phyloP scores from a whole-genome alignment of 1,284 basidiomycete genomes.

The Neolentinus lepideus region DNA sequence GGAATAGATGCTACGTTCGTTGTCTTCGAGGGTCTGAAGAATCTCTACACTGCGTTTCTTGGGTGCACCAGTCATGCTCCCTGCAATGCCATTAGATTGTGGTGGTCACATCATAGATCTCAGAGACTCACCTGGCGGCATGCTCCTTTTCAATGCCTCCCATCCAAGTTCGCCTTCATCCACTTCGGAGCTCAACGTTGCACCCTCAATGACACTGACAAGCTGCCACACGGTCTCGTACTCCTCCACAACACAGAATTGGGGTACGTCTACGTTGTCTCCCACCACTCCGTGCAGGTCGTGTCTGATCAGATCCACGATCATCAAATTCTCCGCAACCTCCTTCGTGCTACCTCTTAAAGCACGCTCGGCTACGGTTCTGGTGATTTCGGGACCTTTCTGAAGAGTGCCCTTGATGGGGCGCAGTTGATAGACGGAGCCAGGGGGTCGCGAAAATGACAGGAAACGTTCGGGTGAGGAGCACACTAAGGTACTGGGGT shows the following conservation, averaged over 20 bases:
- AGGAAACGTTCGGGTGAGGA: slow-evolving; percentile 95
- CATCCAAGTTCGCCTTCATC: slow-evolving; percentile 54
- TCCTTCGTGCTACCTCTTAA: slow-evolving; percentile 83
- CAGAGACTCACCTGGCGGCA: slow-evolving; percentile 74
- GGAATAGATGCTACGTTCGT: slow-evolving; percentile 82
- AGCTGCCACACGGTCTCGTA: slow-evolving; percentile 96
- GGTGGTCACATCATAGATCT: background rate
- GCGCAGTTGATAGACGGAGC: slow-evolving; percentile 72
- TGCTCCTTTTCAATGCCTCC: slow-evolving; percentile 71
- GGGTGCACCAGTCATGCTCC: slow-evolving; percentile 97
- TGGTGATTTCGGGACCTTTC: slow-evolving; percentile 56
- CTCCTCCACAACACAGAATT: slow-evolving; percentile 87
- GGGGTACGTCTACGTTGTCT: slow-evolving; percentile 72
- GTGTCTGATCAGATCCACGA: slow-evolving; percentile 93
- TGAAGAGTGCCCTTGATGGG: slow-evolving; percentile 93
- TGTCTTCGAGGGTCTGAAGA: slow-evolving; percentile 73
- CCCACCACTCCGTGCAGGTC: slow-evolving; percentile 80
- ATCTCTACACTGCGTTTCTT: slow-evolving; percentile 93
- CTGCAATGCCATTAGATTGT: slow-evolving; percentile 28
- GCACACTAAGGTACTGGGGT: slow-evolving; percentile 57
- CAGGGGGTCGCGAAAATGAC: slow-evolving; percentile 67
- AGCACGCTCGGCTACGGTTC: slow-evolving; percentile 53
- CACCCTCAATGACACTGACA: slow-evolving; percentile 89
- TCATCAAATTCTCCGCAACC: slow-evolving; percentile 97
- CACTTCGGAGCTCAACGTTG: slow-evolving; percentile 17